Conservation (phyloP, 192 early-diverging fungal species). For the Gigaspora rosea region DNA sequence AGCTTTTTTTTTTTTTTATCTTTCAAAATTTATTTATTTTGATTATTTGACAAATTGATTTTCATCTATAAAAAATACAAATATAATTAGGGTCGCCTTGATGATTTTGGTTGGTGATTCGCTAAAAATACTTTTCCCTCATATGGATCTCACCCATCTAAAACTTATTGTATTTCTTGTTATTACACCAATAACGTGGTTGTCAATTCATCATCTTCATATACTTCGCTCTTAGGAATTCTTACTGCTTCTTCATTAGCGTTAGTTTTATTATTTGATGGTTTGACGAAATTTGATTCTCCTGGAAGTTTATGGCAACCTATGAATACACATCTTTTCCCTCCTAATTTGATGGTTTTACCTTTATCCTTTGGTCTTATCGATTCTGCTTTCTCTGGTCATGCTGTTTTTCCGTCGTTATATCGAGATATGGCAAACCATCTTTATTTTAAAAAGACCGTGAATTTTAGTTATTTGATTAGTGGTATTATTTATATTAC, state of each 20-base stretch:
- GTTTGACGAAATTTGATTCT: conserved; percentile 45
- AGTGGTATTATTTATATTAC: conserved; percentile 54
- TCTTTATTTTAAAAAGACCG: conserved; percentile 45
- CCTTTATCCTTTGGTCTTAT: conserved; percentile 61
- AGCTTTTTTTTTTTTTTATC: background rate
- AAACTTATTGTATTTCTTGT: conserved; percentile 49
- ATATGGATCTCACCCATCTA: conserved; percentile 37
- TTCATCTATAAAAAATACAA: background rate
- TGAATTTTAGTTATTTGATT: conserved; percentile 60
- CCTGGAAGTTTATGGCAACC: conserved; percentile 62
- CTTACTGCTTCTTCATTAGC: conserved; percentile 54
- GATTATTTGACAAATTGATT: background rate
- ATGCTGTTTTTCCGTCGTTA: conserved; percentile 68
- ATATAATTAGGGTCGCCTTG: conserved; percentile 40
- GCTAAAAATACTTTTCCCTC: conserved; percentile 40
- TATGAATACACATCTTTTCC: conserved; percentile 54
- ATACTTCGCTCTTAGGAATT: conserved; percentile 61
- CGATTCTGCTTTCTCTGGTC: conserved; percentile 62
- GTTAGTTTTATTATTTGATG: conserved; percentile 60
- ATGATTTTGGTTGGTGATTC: conserved; percentile 43
- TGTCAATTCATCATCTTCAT: conserved; percentile 54
- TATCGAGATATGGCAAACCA: conserved; percentile 70
- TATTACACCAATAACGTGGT: conserved; percentile 55
- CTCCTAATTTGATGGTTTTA: conserved; percentile 44
- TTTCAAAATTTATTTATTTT: background rate